Percentiles rank a stretch among this genome's conserved stretches.
These are phyloP conservation scores for Sarcodon aspratus DNA, from an alignment of 768 basidiomycete species.

Conservation along the genomic window DNA sequence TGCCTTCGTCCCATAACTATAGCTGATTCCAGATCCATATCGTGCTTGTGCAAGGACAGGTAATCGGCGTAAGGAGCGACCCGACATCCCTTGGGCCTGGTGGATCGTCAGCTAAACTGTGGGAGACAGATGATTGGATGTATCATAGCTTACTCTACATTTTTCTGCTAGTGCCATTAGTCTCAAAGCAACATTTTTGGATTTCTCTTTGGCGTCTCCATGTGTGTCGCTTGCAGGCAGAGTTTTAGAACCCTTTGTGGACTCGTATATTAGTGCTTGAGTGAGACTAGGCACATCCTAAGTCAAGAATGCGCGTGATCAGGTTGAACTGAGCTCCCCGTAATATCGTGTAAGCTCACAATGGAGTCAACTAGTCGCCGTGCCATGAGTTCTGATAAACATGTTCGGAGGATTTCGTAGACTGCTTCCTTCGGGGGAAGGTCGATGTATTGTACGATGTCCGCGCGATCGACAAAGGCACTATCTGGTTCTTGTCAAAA, in stretches of 20 bases:
- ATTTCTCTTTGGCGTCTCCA: conserved; percentile 30
- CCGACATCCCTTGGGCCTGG: conserved; percentile 76
- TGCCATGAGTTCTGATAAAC: conserved; percentile 67
- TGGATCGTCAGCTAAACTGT: not conserved
- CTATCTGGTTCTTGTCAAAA: conserved; percentile 42
- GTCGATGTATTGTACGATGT: conserved; percentile 92
- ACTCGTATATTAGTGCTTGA: conserved; percentile 47
- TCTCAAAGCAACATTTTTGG: conserved; percentile 41
- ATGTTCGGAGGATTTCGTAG: conserved; percentile 83
- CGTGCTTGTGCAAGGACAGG: conserved; percentile 88
- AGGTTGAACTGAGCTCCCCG: not conserved
- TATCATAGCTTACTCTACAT: conserved; percentile 54
- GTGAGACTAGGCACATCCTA: conserved; percentile 44
- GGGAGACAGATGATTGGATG: not conserved
- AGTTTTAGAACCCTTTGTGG: conserved; percentile 9
- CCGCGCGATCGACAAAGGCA: conserved; percentile 94
- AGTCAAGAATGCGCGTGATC: not conserved
- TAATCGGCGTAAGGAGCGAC: conserved; percentile 83
- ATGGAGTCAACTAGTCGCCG: conserved; percentile 57
- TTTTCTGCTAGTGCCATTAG: conserved; percentile 59
- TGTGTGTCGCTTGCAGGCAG: not conserved
- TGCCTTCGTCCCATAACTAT: conserved; percentile 2
- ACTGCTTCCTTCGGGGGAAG: conserved; percentile 85
- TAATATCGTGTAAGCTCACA: conserved; percentile 29
- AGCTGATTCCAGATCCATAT: conserved; percentile 20